Base-by-base conservation (phyloP, 1,139 yeast species). In the Kurtzmaniella quercitrusa region DNA sequence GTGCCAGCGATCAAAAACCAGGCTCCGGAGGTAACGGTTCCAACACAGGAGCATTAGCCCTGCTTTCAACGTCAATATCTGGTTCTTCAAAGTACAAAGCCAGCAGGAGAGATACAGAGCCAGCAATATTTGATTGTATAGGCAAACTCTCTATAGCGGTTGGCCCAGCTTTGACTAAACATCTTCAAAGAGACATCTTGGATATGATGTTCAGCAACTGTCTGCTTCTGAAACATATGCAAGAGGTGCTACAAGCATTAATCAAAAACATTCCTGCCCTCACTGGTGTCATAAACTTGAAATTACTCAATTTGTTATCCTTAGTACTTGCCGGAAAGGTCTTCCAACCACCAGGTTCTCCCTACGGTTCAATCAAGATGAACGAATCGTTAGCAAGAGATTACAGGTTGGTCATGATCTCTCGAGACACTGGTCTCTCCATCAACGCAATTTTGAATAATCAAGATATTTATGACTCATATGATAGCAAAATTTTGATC, bases 91-190 rank as follows among this genome's bases (percentile, higher is more conserved):
- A 85, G 59, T 80, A 79, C 43, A 56, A 72, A 38, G 81, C 81
- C 42, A 69, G 72, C 31, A 73, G 85, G 50, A 84, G 81, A 55
- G 93, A 85, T 42, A 83, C 87, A 38, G 96, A 89, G 52, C 85
- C 90, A 0, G 91, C 96, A 0, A 81, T 93, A 18, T 93, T 91
- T 55, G 90, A 86, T 53, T 93, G 98, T 59, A 77, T 93, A 41
- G 89, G 95, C 0, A 86, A 88, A 65, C 68, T 93, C 41, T 91
- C 96, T 0, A 76, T 78, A 19, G 95, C 98, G 0, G 90, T 91
- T 11, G 98, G 97, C 0, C 95, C 96, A n/a, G 95, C 96, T 1
- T 70, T 93, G 44, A 86, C 97, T 0, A 91, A 91, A 58, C 93
- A 89, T 58, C 69, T 93, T 48, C 93, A 90, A 51, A 75, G 85